Conservation (phyloP, 108 stramenopile species). For the Cyclotella cryptica region DNA sequence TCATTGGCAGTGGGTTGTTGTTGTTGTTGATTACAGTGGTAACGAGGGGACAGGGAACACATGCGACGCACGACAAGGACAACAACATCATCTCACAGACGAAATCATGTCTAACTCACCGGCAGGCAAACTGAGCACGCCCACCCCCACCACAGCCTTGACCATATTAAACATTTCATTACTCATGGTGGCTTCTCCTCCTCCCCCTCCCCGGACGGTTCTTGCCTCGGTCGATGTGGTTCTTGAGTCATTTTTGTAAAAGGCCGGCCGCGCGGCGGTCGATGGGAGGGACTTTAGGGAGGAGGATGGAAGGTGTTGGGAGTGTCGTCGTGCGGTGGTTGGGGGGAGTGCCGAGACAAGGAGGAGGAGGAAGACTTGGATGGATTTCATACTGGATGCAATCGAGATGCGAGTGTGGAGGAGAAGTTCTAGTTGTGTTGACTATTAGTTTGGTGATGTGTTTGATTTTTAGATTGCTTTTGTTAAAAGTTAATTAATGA, state of each 20-base stretch:
- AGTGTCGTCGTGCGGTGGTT: not conserved
- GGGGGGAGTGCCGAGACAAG: not conserved
- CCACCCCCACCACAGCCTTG: constrained; percentile 94
- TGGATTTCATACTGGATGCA: too few species aligned
- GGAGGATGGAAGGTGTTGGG: not conserved
- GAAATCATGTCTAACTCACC: constrained; percentile 35
- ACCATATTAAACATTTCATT: constrained; percentile 89
- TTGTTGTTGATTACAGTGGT: not conserved
- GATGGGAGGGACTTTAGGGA: not conserved
- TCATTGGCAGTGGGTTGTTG: constrained; percentile 49
- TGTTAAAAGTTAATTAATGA: too few species aligned
- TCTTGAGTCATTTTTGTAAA: not conserved
- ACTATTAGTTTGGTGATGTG: too few species aligned
- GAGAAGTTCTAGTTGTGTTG: too few species aligned
- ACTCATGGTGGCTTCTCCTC: constrained; percentile 64
- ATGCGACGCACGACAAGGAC: constrained; percentile 3
- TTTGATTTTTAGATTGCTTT: too few species aligned
- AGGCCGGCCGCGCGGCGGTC: not conserved
- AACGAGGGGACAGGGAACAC: not conserved
- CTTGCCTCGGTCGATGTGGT: not conserved
- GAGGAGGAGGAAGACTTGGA: not conserved
- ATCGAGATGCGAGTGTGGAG: too few species aligned
- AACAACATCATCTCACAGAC: not conserved
- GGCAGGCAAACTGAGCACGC: constrained; percentile 90
- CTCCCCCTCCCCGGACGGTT: constrained; percentile 28